Base-by-base conservation (phyloP, 2,329 filamentous ascomycete genomes). In the Bipolaris gigantea region DNA sequence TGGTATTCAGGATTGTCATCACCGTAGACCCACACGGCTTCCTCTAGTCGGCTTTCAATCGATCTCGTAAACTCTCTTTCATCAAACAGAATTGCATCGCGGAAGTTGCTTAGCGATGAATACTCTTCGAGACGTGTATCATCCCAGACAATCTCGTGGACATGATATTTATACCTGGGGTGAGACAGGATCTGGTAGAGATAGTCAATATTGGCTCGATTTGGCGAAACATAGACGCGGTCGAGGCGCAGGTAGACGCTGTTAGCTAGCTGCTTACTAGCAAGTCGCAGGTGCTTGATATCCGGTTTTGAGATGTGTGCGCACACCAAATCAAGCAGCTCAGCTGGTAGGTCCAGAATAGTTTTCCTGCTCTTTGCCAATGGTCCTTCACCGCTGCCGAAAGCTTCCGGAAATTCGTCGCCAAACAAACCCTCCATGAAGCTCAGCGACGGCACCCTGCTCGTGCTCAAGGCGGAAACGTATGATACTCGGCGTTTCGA, bases 71-170 rank as follows among this genome's bases (percentile, higher is more conserved):
- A 48, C 8, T 49, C 25, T 32, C 36, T 51, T 23, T 64, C 60
- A 56, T 69, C 74, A 21, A 43, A 16, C 2, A 48, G 7, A 23
- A 63, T 48, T 6, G 57, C 60, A 5, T 42, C 25, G 16, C 44
- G 41, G 27, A 63, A 67, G 4, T 35, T 32, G 2, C 61, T 48
- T 23, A 64, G 16, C 0, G 59, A 56, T 1, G 59, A 44, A 45
- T 61, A 65, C n/a, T 61, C 55, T 6, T 58, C 51, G 21, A 71
- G 59, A n/a, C 64, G 61, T n/a, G 64, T 62, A 46, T 76, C 73
- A 21, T 78, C 72, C 72, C 71, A 78, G 32, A 80, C 66, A 5
- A 79, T 69, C 50, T 80, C 76, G 3, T 43, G 56, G 7, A 80
- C 62, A 1, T 55, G 35, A 0, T 59, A 41, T 4, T 71, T 68